These are phyloP conservation scores for Arthrobotrys conoides DNA, from an alignment of 2,329 filamentous ascomycete genomes.

Conservation along the genomic window DNA sequence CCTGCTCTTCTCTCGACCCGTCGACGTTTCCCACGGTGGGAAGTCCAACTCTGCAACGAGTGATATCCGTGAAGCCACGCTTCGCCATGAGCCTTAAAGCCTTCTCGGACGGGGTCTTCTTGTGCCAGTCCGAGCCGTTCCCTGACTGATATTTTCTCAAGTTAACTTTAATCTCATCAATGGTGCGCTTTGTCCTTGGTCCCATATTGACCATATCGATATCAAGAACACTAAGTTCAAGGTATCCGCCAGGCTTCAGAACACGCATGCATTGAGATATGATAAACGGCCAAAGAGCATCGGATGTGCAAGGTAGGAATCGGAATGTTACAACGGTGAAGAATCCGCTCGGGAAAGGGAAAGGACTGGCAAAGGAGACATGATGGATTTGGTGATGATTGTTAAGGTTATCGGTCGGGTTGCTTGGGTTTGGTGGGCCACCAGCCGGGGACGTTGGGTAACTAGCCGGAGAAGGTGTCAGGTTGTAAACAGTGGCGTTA, in stretches of 20 bases:
- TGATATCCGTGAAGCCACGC: slow-evolving; percentile 79
- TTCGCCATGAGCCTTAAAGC: slow-evolving; percentile 78
- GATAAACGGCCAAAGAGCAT: slow-evolving; percentile 78
- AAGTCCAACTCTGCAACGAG: slow-evolving; percentile 82
- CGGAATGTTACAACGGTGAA: slow-evolving; percentile 83
- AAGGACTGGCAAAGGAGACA: slow-evolving; percentile 74
- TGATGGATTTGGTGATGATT: slow-evolving; percentile 85
- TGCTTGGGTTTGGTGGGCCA: slow-evolving; percentile 69
- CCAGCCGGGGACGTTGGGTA: slow-evolving; percentile 67
- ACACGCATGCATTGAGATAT: slow-evolving; percentile 83
- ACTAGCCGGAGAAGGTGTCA: slow-evolving; percentile 71
- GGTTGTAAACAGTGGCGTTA: slow-evolving; percentile 80
- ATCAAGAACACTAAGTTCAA: slow-evolving; percentile 84
- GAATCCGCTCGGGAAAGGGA: slow-evolving; percentile 82
- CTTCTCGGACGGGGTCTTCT: slow-evolving; percentile 69
- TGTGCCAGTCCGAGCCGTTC: slow-evolving; percentile 69
- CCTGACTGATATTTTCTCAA: slow-evolving; percentile 74
- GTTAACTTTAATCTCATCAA: slow-evolving; percentile 80
- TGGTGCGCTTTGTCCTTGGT: slow-evolving; percentile 76
- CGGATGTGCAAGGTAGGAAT: slow-evolving; percentile 79
- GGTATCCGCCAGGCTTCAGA: slow-evolving; percentile 80
- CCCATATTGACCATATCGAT: slow-evolving; percentile 88
- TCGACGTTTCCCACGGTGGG: slow-evolving; percentile 73
- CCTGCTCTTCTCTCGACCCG: slow-evolving; percentile 67
- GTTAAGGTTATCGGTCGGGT: slow-evolving; percentile 67